Evolutionary conservation across 2,329 filamentous ascomycete species (phyloP).

Genomic region (Metarhizium rileyi): DNA sequence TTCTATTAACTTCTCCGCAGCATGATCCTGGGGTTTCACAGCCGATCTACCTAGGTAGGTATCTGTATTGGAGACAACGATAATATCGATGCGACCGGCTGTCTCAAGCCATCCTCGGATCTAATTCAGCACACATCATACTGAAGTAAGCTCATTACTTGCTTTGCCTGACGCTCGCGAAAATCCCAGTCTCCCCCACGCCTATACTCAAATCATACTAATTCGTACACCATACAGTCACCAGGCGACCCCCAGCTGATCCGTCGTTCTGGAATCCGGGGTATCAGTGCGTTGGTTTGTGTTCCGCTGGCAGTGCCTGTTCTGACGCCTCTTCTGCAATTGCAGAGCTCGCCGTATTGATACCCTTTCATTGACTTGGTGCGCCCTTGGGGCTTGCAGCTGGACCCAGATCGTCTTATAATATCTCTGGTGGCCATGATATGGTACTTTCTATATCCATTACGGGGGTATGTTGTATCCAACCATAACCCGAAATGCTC

Average conservation of each 20-base stretch:
- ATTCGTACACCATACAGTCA: neutral
- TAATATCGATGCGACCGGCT: neutral
- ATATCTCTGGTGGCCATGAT: slow-evolving; percentile 2
- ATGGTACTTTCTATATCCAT: slow-evolving; percentile 9
- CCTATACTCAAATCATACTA: neutral
- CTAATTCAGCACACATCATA: neutral
- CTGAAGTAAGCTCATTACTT: no score
- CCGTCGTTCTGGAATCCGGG: no score
- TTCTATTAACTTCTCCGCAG: neutral
- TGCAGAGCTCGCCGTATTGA: neutral
- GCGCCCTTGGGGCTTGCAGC: no score
- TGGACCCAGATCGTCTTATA: no score
- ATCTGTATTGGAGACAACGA: neutral
- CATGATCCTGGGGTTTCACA: neutral
- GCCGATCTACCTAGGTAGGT: neutral
- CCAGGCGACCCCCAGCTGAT: neutral
- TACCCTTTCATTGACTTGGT: no score
- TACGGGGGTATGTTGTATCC: slow-evolving; percentile 5
- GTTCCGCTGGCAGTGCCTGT: no score
- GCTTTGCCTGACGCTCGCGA: no score
- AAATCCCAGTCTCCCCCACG: neutral
- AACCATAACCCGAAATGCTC: neutral
- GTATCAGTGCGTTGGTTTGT: no score
- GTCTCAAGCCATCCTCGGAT: neutral
- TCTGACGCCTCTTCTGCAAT: no score